Conservation (phyloP, 768 basidiomycete genomes). For the Amanita muscaria region DNA sequence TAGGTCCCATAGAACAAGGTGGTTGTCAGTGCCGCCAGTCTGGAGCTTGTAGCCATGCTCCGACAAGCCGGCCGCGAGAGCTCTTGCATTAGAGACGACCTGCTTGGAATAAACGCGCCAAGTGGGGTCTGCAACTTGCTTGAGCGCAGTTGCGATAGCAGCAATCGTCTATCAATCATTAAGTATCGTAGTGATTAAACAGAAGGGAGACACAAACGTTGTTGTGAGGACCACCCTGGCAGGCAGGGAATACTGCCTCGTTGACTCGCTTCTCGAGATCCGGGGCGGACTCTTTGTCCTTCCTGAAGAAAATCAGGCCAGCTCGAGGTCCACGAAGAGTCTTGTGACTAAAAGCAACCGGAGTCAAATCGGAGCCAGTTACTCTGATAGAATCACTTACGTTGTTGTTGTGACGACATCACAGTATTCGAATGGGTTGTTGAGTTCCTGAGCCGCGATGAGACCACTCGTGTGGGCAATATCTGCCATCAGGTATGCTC, state of each 20-base stretch:
- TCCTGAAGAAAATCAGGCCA: conserved; percentile 97
- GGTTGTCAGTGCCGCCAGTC: conserved; percentile 95
- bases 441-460: conserved; percentile 84
- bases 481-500: conserved; percentile 90
- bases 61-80: conserved; percentile 65
- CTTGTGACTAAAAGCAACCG: conserved; percentile 84
- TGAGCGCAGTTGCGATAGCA: conserved; percentile 85
- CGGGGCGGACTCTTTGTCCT: conserved; percentile 67
- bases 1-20: conserved; percentile 96
- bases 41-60: conserved; percentile 90
- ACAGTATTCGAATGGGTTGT: conserved; percentile 90
- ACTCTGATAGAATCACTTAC: conserved; percentile 45
- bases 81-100: conserved; percentile 81
- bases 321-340: conserved; percentile 97
- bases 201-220: conserved; percentile 45
- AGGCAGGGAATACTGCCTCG: conserved; percentile 98
- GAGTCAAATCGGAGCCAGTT: too few species aligned
- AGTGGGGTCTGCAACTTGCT: conserved; percentile 82
- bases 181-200: not conserved
- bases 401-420: conserved; percentile 98
- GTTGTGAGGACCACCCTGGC: conserved; percentile 99
- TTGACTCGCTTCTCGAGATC: conserved; percentile 97
- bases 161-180: conserved; percentile 68
- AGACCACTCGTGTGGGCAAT: conserved; percentile 97
- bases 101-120: conserved; percentile 92